A percentile compares a stretch with the other conserved stretches of the same genome.
These are phyloP conservation scores for Claviceps pazoutovae DNA, from an alignment of 2,329 filamentous ascomycete genomes.

Conservation along the genomic window DNA sequence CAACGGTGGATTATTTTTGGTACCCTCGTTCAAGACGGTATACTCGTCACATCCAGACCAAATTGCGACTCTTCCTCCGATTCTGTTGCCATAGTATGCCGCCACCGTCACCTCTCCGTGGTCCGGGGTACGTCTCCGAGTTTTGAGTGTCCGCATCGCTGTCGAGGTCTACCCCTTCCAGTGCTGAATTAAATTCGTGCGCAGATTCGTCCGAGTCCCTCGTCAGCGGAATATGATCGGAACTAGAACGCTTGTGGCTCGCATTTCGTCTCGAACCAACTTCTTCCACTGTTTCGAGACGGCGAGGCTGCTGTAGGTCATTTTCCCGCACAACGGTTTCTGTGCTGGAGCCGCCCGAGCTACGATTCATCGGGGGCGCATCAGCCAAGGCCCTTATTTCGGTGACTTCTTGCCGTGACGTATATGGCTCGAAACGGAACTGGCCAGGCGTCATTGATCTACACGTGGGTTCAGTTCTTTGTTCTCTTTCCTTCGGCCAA, in stretches of 20 bases:
- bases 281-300: constrained; percentile 1
- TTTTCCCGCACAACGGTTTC: background rate
- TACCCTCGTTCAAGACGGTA: background rate
- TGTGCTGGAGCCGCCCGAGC: constrained; percentile 4
- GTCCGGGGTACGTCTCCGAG: constrained; percentile 11
- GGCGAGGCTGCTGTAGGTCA: background rate
- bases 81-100: constrained; percentile 42
- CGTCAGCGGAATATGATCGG: constrained; percentile 26
- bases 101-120: constrained; percentile 17
- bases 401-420: constrained; percentile 14
- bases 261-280: constrained; percentile 10
- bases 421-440: constrained; percentile 16
- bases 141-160: constrained; percentile 9
- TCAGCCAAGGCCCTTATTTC: constrained; percentile 6
- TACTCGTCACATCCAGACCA: constrained; percentile 29
- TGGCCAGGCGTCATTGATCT: constrained; percentile 16
- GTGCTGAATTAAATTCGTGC: constrained; percentile 26
- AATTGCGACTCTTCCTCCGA: constrained; percentile 30
- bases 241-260: constrained; percentile 12
- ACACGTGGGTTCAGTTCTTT: constrained; percentile 9
- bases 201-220: constrained; percentile 31
- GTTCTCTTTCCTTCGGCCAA: background rate
- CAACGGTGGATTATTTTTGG: too few species aligned
- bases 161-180: constrained; percentile 23
- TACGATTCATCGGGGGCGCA: constrained; percentile 6